Percentiles rank a stretch among this genome's conserved stretches.
These are phyloP conservation scores for Candida loeiensis DNA, from an alignment of 805 yeast genomes.

Conservation along the genomic window DNA sequence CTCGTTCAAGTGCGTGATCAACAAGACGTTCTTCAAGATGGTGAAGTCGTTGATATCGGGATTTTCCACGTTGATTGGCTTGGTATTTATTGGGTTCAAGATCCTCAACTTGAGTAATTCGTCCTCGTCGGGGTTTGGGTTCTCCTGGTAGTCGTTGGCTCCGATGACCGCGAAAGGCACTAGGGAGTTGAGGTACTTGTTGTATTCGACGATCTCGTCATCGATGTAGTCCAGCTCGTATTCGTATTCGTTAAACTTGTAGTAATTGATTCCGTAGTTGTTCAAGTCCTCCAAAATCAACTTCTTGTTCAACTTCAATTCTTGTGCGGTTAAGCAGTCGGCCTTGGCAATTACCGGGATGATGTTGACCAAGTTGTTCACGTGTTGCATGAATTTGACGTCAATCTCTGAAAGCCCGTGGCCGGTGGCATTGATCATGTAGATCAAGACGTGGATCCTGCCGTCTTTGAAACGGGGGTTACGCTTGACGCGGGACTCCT, in stretches of 20 bases:
- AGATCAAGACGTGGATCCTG: slow-evolving; percentile 61
- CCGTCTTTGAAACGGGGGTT: slow-evolving; percentile 84
- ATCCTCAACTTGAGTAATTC: slow-evolving; percentile 51
- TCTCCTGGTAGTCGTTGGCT: slow-evolving; percentile 57
- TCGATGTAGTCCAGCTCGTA: slow-evolving; percentile 48
- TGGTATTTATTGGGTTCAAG: slow-evolving; percentile 46
- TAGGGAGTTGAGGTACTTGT: slow-evolving; percentile 58
- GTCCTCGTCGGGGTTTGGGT: slow-evolving; percentile 29
- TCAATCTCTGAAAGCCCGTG: slow-evolving; percentile 44
- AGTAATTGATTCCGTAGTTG: slow-evolving; percentile 65
- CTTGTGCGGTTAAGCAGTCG: slow-evolving; percentile 39
- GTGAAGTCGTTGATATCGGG: slow-evolving; percentile 79
- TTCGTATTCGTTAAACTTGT: slow-evolving; percentile 65
- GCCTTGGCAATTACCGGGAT: slow-evolving; percentile 45
- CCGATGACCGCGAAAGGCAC: slow-evolving; percentile 70
- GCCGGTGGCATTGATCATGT: slow-evolving; percentile 44
- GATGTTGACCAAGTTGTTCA: slow-evolving; percentile 40
- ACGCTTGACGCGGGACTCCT: slow-evolving; percentile 77
- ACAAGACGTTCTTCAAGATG: slow-evolving; percentile 70
- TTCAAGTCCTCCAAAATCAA: slow-evolving; percentile 75
- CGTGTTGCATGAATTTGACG: slow-evolving; percentile 38
- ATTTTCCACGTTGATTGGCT: slow-evolving; percentile 59
- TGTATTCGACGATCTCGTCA: slow-evolving; percentile 63
- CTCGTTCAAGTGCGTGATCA: slow-evolving; percentile 82
- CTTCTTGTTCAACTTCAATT: slow-evolving; percentile 63